phyloP scores from a whole-genome alignment of 805 yeast species.

The Kregervanrija delftensis region DNA sequence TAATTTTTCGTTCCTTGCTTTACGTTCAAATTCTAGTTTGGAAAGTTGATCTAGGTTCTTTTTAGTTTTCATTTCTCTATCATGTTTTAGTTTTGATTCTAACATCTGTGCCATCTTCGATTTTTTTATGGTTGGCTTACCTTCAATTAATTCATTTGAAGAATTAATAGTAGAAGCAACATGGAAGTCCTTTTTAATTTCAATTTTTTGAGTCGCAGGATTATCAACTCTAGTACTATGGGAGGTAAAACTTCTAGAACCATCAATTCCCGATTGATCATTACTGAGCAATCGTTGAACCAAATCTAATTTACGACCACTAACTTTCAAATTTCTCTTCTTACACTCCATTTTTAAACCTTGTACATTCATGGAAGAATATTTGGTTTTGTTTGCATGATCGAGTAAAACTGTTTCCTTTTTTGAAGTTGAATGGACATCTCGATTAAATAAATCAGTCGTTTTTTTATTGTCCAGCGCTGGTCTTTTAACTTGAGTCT shows the following conservation, averaged over 20 bases:
- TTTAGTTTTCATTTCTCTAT: background rate
- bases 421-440: constrained; percentile 30
- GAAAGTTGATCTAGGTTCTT: background rate
- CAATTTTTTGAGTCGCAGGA: too few relatives aligned
- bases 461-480: constrained; percentile 3
- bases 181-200: too few relatives aligned
- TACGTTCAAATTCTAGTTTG: background rate
- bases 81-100: background rate
- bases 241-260: constrained; percentile 4
- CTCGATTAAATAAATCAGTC: constrained; percentile 18
- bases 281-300: constrained; percentile 29
- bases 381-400: constrained; percentile 17
- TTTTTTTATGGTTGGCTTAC: background rate
- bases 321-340: constrained; percentile 48
- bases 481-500: background rate
- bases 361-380: constrained; percentile 41
- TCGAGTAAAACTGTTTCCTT: constrained; percentile 26
- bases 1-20: constrained; percentile 2
- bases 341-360: constrained; percentile 54
- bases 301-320: constrained; percentile 57
- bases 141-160: background rate
- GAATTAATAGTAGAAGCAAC: background rate
- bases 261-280: constrained; percentile 7
- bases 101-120: background rate
- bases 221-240: too few relatives aligned